A percentile compares a stretch with the other conserved stretches of the same genome.
phyloP scores from a whole-genome alignment of 2,329 filamentous ascomycete genomes.

The Zymoseptoria brevis region DNA sequence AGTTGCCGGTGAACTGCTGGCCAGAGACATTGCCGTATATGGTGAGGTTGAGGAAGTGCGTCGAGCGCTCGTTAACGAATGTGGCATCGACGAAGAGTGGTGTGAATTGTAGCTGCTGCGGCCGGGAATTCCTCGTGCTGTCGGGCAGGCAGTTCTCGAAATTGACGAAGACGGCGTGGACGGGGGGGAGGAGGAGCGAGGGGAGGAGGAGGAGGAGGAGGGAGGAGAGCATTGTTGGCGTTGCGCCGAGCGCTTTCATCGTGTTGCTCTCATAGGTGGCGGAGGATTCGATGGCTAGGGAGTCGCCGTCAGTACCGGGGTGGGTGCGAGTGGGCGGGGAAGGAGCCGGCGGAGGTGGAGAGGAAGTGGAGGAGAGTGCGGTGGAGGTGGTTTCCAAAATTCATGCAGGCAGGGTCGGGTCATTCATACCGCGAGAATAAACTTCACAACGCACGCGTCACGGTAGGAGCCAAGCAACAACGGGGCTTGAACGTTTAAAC shows the following conservation, averaged over 20 bases:
- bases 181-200: conserved; percentile 38
- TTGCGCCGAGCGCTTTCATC: conserved; percentile 16
- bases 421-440: neutral
- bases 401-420: neutral
- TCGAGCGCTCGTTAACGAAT: conserved; percentile 49
- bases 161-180: conserved; percentile 58
- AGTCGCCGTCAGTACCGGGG: neutral
- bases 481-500: neutral
- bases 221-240: conserved; percentile 7
- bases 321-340: neutral
- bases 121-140: conserved; percentile 49
- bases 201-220: conserved; percentile 26
- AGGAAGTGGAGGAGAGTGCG: neutral
- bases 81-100: conserved; percentile 66
- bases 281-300: neutral
- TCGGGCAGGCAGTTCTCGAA: conserved; percentile 76
- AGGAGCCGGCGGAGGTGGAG: neutral
- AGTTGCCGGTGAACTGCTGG: conserved; percentile 46
- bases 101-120: conserved; percentile 66
- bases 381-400: neutral
- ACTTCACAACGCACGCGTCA: neutral
- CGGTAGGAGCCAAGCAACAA: neutral
- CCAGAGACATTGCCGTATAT: conserved; percentile 91
- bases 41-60: conserved; percentile 64
- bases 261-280: neutral